Percentiles rank a stretch among this genome's conserved stretches.
These are phyloP conservation scores for Cyclotella kingstonii DNA, from an alignment of 108 stramenopile species.

Conservation along the genomic window DNA sequence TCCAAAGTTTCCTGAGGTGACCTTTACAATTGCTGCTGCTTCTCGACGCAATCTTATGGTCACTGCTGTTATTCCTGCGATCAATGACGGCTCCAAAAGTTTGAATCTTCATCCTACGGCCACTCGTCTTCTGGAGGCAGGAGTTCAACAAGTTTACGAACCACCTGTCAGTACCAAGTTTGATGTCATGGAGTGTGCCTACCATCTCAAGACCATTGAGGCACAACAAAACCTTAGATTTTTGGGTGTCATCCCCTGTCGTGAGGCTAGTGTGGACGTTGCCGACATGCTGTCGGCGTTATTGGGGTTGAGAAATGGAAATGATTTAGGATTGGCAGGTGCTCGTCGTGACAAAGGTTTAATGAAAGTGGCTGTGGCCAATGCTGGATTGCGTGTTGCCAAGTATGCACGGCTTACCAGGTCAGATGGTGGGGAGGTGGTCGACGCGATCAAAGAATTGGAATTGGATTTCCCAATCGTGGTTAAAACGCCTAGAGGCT, in stretches of 20 bases:
- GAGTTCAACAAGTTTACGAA: constrained; percentile 55
- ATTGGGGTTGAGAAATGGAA: constrained; percentile 40
- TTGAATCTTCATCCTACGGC: constrained; percentile 46
- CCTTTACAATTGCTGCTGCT: constrained; percentile 35
- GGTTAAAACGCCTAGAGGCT: constrained; percentile 55
- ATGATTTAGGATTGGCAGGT: constrained; percentile 46
- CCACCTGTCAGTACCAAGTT: constrained; percentile 49
- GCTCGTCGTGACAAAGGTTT: constrained; percentile 58
- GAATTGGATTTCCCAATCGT: constrained; percentile 55
- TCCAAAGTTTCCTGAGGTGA: constrained; percentile 48
- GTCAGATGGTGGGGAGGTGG: constrained; percentile 41
- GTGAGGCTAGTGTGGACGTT: constrained; percentile 48
- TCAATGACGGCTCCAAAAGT: constrained; percentile 43
- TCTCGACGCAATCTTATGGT: constrained; percentile 48
- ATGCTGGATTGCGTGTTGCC: constrained; percentile 52
- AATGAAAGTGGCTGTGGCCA: constrained; percentile 58
- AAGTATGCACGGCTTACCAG: constrained; percentile 51
- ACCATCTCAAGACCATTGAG: constrained; percentile 53
- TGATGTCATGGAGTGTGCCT: constrained; percentile 50
- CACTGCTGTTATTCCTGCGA: constrained; percentile 46
- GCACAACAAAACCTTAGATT: constrained; percentile 55
- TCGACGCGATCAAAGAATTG: constrained; percentile 41
- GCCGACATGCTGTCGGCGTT: constrained; percentile 48
- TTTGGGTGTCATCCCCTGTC: constrained; percentile 48
- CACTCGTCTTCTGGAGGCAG: constrained; percentile 39